These are phyloP conservation scores for Penicillium argentinense DNA, from an alignment of 495 filamentous ascomycete species.

Conservation along the genomic window DNA sequence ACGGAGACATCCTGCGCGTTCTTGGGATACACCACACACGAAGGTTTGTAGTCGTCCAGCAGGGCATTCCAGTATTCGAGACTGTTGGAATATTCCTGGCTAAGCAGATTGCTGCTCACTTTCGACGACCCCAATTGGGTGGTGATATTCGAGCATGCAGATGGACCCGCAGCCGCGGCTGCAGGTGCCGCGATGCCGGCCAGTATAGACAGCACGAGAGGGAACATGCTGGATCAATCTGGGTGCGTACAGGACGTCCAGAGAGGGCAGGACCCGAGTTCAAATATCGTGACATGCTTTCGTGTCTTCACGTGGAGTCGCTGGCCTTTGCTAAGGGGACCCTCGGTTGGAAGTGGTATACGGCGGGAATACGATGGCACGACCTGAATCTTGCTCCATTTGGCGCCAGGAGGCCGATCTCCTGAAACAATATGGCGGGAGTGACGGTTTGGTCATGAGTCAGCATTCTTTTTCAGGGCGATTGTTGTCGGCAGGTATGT, in stretches of 20 bases:
- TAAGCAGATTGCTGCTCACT: constrained; percentile 17
- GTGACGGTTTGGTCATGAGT: background rate
- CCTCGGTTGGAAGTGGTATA: constrained; percentile 14
- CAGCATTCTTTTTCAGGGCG: background rate
- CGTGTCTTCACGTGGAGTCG: constrained; percentile 6
- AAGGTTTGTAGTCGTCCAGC: constrained; percentile 32
- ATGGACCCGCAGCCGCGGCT: constrained; percentile 11
- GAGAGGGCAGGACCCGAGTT: background rate
- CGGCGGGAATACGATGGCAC: constrained; percentile 11
- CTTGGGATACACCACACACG: constrained; percentile 32
- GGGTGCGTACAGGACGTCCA: background rate
- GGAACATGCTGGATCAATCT: constrained; percentile 7
- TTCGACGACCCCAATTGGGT: constrained; percentile 22
- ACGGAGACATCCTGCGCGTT: constrained; percentile 28
- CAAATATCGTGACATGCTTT: background rate
- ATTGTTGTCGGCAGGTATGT: background rate
- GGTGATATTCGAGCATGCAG: constrained; percentile 25
- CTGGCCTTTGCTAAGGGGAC: background rate
- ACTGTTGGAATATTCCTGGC: constrained; percentile 16
- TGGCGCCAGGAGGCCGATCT: no score
- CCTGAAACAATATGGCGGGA: background rate
- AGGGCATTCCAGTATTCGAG: constrained; percentile 48
- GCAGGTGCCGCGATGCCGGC: constrained; percentile 6
- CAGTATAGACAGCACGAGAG: constrained; percentile 6
- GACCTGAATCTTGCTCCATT: no score